Conservation (phyloP, 2,329 filamentous ascomycete genomes). For the Trichoderma koningiopsis region DNA sequence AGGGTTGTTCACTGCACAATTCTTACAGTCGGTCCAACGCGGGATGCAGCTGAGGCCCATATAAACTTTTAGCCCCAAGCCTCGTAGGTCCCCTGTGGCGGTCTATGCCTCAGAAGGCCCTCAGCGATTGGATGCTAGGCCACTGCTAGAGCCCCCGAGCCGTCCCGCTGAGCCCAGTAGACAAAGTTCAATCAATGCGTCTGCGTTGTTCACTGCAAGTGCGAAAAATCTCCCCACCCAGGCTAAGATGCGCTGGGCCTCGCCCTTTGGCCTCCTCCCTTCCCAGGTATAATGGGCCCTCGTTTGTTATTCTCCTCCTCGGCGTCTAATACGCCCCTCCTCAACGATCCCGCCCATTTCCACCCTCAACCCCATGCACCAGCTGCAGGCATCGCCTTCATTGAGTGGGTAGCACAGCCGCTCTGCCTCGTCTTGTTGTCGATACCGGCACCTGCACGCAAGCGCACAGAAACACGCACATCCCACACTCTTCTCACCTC, state of each 20-base stretch:
- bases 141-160: slow-evolving; percentile 3
- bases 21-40: not conserved
- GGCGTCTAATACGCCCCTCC: slow-evolving; percentile 1
- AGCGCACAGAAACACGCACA: slow-evolving; percentile 10
- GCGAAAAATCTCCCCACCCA: not conserved
- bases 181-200: not conserved
- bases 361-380: not conserved
- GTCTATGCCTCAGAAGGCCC: not conserved
- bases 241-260: not conserved
- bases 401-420: slow-evolving; percentile 20
- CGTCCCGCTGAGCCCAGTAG: slow-evolving; percentile 5
- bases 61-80: not conserved
- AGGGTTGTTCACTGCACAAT: not conserved
- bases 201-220: slow-evolving; percentile 10
- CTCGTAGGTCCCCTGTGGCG: not conserved
- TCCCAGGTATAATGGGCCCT: not conserved
- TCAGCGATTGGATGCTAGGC: slow-evolving; percentile 1
- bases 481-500: slow-evolving; percentile 10
- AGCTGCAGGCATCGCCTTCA: not conserved
- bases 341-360: not conserved
- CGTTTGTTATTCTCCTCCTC: not conserved
- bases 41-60: not conserved
- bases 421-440: slow-evolving; percentile 10
- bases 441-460: slow-evolving; percentile 2
- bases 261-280: not conserved